A percentile compares a stretch with the other conserved stretches of the same genome.
Conservation (phyloP, 371 early-diverging fungal species). For the Apophysomyces trapeziformis region DNA sequence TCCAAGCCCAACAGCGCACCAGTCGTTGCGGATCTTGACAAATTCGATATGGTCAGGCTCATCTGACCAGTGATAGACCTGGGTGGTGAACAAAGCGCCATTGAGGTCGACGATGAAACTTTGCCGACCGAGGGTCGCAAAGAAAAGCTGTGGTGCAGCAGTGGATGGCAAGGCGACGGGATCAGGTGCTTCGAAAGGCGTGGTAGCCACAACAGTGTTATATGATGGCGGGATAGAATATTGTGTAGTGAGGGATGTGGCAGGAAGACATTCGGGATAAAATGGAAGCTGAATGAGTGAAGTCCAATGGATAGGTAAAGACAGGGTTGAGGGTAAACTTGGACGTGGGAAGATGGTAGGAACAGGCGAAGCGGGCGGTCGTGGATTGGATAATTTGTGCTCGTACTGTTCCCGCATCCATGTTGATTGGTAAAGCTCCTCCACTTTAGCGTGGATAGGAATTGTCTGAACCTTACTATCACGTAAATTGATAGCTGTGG, state of each 20-base stretch:
- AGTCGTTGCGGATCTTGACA: constrained; percentile 29
- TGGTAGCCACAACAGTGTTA: constrained; percentile 36
- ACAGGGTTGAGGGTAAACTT: constrained; percentile 1
- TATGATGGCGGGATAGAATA: constrained; percentile 51
- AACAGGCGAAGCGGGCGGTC: background rate
- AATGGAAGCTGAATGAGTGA: constrained; percentile 50
- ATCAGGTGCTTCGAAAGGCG: constrained; percentile 34
- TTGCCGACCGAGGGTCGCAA: constrained; percentile 46
- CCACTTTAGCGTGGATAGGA: constrained; percentile 32
- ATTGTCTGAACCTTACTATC: constrained; percentile 43
- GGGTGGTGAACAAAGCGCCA: constrained; percentile 44
- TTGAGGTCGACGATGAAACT: constrained; percentile 48
- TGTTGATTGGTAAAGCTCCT: constrained; percentile 31
- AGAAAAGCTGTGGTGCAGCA: constrained; percentile 46
- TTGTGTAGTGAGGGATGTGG: constrained; percentile 39
- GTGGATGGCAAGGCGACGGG: constrained; percentile 48
- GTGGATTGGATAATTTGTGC: constrained; percentile 20
- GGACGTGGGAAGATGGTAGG: constrained; percentile 12
- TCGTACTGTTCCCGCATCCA: constrained; percentile 34
- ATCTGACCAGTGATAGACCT: constrained; percentile 43
- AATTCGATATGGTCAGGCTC: constrained; percentile 47
- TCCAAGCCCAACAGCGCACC: constrained; percentile 48
- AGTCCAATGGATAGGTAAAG: constrained; percentile 45
- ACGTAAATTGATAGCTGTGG: constrained; percentile 42
- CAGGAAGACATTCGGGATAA: constrained; percentile 44